A percentile compares a stretch with the other conserved stretches of the same genome.
Conservation (phyloP, 176 grass and related monocot species). For the Lolium rigidum region DNA sequence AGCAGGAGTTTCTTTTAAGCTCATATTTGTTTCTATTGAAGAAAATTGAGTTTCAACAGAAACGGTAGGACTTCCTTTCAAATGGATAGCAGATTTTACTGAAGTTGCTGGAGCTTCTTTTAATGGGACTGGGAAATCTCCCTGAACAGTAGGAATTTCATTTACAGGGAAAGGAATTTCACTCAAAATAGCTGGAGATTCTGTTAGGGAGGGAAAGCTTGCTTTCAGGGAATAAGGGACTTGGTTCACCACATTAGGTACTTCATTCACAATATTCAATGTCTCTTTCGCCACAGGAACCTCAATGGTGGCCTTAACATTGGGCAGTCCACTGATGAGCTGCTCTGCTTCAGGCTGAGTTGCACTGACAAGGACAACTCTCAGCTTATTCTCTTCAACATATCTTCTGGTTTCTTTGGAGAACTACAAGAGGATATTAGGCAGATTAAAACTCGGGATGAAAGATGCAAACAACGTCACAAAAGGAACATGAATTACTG, state of each 20-base stretch:
- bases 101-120: constrained; percentile 48
- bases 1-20: constrained; percentile 43
- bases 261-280: constrained; percentile 42
- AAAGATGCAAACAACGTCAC: constrained; percentile 16
- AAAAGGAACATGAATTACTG: constrained; percentile 13
- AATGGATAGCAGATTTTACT: constrained; percentile 45
- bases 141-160: constrained; percentile 29
- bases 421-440: constrained; percentile 61
- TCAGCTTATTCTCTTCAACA: constrained; percentile 84
- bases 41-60: constrained; percentile 39
- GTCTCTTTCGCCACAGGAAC: constrained; percentile 42
- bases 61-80: constrained; percentile 47
- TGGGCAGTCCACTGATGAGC: constrained; percentile 25
- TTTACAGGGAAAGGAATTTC: constrained; percentile 36
- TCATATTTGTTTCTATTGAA: constrained; percentile 51
- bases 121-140: constrained; percentile 42
- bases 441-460: constrained; percentile 19
- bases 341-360: constrained; percentile 44
- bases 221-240: constrained; percentile 31
- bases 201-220: constrained; percentile 44
- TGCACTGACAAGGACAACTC: constrained; percentile 67
- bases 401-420: constrained; percentile 74
- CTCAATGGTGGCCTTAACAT: constrained; percentile 27
- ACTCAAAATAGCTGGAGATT: constrained; percentile 52
- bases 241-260: constrained; percentile 43